Base-by-base conservation (phyloP, 2,329 filamentous ascomycete genomes). In the Hypoxylon sp. region DNA sequence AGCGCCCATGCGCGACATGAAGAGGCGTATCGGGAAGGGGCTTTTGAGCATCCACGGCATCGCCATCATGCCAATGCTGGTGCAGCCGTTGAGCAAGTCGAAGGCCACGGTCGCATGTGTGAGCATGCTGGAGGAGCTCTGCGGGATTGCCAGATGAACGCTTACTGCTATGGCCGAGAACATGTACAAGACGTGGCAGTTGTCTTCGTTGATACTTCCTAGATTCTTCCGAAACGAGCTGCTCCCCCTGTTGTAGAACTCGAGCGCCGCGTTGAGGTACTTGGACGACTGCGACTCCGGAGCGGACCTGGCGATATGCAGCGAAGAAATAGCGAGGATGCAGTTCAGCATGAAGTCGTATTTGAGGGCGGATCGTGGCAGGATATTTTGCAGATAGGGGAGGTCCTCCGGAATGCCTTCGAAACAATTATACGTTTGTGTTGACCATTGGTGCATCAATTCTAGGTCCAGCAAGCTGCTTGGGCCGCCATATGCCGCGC, bases 361-460 rank as follows among this genome's bases (percentile, higher is more conserved):
- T n/a, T 74, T 70, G n/a, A 81, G 71, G 0, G 74, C 76, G 62
- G 74, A 70, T 2, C 75, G 72, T 6, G 78, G 74, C 26, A 81
- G 59, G 6, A 75, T 57, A 0, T 64, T 59, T 24, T 77, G 76
- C 13, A 81, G 73, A 57, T 79, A 77, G 5, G 73, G 64, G 15
- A 66, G 56, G 47, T 79, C 77, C 15, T 77, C 73, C 0, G 77
- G 76, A 6, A 83, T 75, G 37, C 77, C 79, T 20, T 68, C 74
- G 34, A 79, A 69, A 39, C 72, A 73, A 17, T 75, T 75, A 65
- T 78, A 84, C 0, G 81, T 84, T 17, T 75, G 76, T 0, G 79
- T 82, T 1, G 81, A 79, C 77, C 80, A 85, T 26, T 80, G 80
- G 64, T 85, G 82, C 80, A 85, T 83, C 46, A 85, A 70, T 61